Base-by-base conservation (phyloP, 805 yeast genomes). In the Nakazawaea populi region DNA sequence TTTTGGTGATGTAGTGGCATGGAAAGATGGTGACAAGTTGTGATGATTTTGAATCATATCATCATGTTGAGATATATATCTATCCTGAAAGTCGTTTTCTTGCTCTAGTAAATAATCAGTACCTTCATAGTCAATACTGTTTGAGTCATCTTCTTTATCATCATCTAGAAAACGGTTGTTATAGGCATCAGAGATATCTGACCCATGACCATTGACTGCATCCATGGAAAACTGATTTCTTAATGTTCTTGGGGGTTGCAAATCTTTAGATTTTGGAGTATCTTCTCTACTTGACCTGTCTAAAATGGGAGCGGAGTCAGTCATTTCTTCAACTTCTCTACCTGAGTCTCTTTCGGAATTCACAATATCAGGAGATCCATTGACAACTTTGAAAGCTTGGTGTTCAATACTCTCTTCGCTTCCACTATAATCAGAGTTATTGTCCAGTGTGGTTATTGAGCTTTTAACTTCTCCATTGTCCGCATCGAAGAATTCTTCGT, bases 401-500 rank as follows among this genome's bases (percentile, higher is more conserved):
- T 32, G 35, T 8, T 32, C 8, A 11, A 8, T 32, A 32, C 11
- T 8, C 35, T 32, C 35, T 8, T 18, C 24, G 24, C 24, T 18
- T 18, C 24, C 24, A 18, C 3, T 18, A 18, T 18, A 18, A 34
- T 12, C 12, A 12, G 12, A 34, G 12, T 34, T 34, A 10, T 34
- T 34, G 3, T 34, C 12, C 12, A 12, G 12, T 34, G 36, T 10
- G 9, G 9, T 6, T n/a, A 27, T n/a, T 9, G 31, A 24, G n/a
- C 11, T 8, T n/a, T n/a, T 42, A 36, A 8, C 11, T 4, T 38
- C 42, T 9, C 48, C 48, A 39, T 46, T 31, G 10, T 46, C 48
- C 8, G 48, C 52, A 44, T 49, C 52, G 38, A 29, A 49, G 40
- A 44, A 49, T 36, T 49, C 52, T 24, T 49, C 52, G 40, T 49